phyloP scores from a whole-genome alignment of 1,284 basidiomycete genomes.

The Leccinum cinnamomeum region DNA sequence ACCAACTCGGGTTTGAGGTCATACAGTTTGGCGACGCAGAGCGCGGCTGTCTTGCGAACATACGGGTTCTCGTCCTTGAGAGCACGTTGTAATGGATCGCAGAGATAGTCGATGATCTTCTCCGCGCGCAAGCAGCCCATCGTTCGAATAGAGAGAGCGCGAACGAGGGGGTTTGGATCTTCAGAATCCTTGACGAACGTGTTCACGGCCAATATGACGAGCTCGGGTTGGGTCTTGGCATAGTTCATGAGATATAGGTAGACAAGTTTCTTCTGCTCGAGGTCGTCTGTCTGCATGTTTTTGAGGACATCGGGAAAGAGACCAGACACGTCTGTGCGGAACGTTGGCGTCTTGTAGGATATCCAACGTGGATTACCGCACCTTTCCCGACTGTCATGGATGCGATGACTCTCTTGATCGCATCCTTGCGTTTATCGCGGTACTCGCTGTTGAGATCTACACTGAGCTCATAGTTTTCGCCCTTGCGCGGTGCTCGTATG shows the following conservation, averaged over 20 bases:
- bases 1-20: constrained; percentile 95
- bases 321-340: constrained; percentile 78
- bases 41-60: constrained; percentile 94
- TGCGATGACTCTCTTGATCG: constrained; percentile 95
- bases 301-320: constrained; percentile 98
- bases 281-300: constrained; percentile 96
- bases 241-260: constrained; percentile 99
- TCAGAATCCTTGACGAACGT: constrained; percentile 98
- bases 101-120: constrained; percentile 98
- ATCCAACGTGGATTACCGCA: constrained; percentile 32
- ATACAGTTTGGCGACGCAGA: constrained; percentile 96
- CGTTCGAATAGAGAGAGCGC: constrained; percentile 94
- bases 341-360: constrained; percentile 10
- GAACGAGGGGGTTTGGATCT: constrained; percentile 94
- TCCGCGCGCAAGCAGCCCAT: constrained; percentile 98
- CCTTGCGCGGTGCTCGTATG: constrained; percentile 68
- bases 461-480: constrained; percentile 94
- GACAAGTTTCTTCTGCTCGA: constrained; percentile 96
- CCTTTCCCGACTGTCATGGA: constrained; percentile 97
- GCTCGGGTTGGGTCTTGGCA: constrained; percentile 96
- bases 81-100: constrained; percentile 89
- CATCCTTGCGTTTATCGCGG: constrained; percentile 94
- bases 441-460: constrained; percentile 97
- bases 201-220: constrained; percentile 97
- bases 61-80: constrained; percentile 96